These are phyloP conservation scores for Rubroshorea leprosula DNA, from an alignment of 345 rosid genomes.

Conservation along the genomic window DNA sequence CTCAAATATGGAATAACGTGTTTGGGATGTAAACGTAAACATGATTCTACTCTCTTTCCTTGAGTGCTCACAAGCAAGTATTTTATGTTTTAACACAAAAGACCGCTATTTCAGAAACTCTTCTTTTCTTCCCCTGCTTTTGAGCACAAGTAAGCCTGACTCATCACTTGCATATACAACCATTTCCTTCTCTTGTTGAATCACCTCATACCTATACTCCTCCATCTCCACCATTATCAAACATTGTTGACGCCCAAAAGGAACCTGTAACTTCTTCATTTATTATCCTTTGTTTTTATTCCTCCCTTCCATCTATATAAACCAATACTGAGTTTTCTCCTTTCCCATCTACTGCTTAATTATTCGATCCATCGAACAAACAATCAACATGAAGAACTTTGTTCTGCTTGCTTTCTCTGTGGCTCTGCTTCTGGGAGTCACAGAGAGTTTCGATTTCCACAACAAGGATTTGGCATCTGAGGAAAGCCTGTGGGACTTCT, in stretches of 20 bases:
- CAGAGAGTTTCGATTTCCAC: slow-evolving; percentile 57
- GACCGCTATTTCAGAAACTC: slow-evolving; percentile 4
- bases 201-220: slow-evolving; percentile 3
- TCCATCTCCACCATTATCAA: slow-evolving; percentile 9
- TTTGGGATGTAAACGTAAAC: slow-evolving; percentile 18
- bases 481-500: slow-evolving; percentile 64
- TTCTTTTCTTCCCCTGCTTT: background rate
- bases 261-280: slow-evolving; percentile 38
- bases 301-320: slow-evolving; percentile 39
- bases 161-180: background rate
- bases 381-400: slow-evolving; percentile 22
- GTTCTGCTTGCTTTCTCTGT: slow-evolving; percentile 31
- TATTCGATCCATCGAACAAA: background rate
- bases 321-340: background rate
- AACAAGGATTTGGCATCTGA: slow-evolving; percentile 60
- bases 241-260: slow-evolving; percentile 38
- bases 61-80: slow-evolving; percentile 3
- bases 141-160: background rate
- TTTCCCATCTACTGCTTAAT: background rate
- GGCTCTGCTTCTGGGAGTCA: slow-evolving; percentile 35
- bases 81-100: background rate
- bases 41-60: background rate
- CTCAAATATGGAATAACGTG: slow-evolving; percentile 18
- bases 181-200: slow-evolving; percentile 13
- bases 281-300: slow-evolving; percentile 9